Evolutionary conservation across 2,329 filamentous ascomycete genomes (phyloP).

Genomic region (Ploettnerulaceae sp.): DNA sequence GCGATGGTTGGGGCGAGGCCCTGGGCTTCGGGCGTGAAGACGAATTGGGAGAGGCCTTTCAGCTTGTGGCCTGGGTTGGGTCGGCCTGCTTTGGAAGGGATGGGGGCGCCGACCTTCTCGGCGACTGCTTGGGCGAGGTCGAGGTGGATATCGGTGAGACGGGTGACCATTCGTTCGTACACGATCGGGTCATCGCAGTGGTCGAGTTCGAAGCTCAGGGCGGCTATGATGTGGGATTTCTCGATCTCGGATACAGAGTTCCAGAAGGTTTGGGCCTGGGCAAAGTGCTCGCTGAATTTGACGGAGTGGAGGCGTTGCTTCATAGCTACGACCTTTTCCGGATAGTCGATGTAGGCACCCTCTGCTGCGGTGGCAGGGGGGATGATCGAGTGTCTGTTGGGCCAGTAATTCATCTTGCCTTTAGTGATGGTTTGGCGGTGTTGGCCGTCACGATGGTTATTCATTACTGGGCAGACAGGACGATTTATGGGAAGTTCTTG

Average conservation of each 20-base stretch:
- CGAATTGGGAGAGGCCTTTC: slow-evolving; percentile 64
- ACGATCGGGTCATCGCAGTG: slow-evolving; percentile 77
- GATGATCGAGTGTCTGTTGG: slow-evolving; percentile 60
- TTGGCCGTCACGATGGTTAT: slow-evolving; percentile 70
- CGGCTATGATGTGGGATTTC: slow-evolving; percentile 55
- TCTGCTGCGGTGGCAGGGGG: slow-evolving; percentile 59
- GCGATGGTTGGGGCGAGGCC: slow-evolving; percentile 56
- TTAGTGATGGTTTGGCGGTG: slow-evolving; percentile 69
- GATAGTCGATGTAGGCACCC: slow-evolving; percentile 65
- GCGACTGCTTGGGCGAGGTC: slow-evolving; percentile 64
- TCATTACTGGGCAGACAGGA: slow-evolving; percentile 70
- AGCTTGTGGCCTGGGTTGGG: slow-evolving; percentile 63
- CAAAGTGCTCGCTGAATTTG: slow-evolving; percentile 75
- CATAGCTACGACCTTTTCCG: slow-evolving; percentile 60
- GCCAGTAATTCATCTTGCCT: slow-evolving; percentile 74
- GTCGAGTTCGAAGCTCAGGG: slow-evolving; percentile 68
- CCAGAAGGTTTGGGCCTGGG: slow-evolving; percentile 77
- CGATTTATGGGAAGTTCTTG: slow-evolving; percentile 73
- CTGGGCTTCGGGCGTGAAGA: slow-evolving; percentile 52
- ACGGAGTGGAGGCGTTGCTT: slow-evolving; percentile 64
- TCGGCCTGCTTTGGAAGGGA: slow-evolving; percentile 47
- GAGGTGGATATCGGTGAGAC: slow-evolving; percentile 68
- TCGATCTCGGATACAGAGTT: slow-evolving; percentile 68
- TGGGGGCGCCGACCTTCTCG: slow-evolving; percentile 61
- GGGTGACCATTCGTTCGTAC: slow-evolving; percentile 63